Evolutionary conservation across 495 filamentous ascomycete species (phyloP), one percentile per base, ranked within the genome.

Genomic region (Glarea lozoyensis): DNA sequence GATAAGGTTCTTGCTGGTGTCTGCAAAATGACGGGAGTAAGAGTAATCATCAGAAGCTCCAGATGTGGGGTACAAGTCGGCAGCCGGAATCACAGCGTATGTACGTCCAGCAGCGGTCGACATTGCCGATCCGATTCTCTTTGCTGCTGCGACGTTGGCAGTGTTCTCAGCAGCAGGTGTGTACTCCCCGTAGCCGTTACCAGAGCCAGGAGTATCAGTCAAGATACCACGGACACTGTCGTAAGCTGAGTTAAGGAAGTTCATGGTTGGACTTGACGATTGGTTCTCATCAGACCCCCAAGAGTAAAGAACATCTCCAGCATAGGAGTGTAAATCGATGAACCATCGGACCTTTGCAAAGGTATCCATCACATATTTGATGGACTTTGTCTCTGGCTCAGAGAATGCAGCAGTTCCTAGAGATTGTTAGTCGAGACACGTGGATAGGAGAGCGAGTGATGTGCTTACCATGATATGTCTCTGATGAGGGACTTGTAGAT

Each of bases 281-380:
- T 67, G 63, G 48, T 59, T 56, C 4, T 54, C 47, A 38, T 68
- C 66, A 48, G 58, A 49, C 12, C 65, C 63, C 64, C 64, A 69
- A 45, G 37, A 46, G 49, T 67, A 66, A 0, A 69, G 50, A 12
- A 69, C 49, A 18, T 48, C 46, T 15, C 61, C 61, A 21, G 59
- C 57, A 31, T 53, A 56, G 3, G 64, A 66, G 53, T 69, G 66
- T 11, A 68, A 43, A 49, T 69, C 66, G 12, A 68, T 48, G 48
- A 62, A 65, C 64, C 64, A 67, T 10, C 59, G 35, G 20, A 69
- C 56, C 23, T 62, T 62, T 30, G 50, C 30, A 48, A 59, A 67
- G 37, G 49, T 48, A 42, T 63, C 62, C 38, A 66, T 55, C n/a
- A 61, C 43, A 34, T 52, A 65, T 19, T 51, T 55, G 29, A 60